Conservation (phyloP, 371 early-diverging fungal species). For the Rhizopus arrhizus region DNA sequence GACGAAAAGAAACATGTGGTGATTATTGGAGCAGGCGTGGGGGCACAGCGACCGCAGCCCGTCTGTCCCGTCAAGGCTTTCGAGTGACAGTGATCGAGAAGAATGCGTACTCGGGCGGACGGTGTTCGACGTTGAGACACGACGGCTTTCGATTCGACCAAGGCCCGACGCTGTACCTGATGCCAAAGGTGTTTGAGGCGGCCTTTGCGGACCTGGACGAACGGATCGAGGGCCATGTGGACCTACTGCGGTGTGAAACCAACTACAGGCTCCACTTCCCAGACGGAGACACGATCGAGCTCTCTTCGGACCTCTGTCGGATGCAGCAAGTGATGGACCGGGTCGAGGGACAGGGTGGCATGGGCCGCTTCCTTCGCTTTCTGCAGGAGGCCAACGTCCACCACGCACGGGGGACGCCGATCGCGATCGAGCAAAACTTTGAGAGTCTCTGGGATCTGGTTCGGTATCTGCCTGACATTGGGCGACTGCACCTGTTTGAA, state of each 20-base stretch:
- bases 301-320: conserved; percentile 54
- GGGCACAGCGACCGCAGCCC: conserved; percentile 66
- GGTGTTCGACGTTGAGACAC: conserved; percentile 59
- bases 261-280: conserved; percentile 66
- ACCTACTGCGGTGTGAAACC: conserved; percentile 58
- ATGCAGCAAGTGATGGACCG: conserved; percentile 61
- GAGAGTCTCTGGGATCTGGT: conserved; percentile 53
- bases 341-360: conserved; percentile 49
- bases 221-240: conserved; percentile 50
- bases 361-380: conserved; percentile 52
- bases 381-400: conserved; percentile 56
- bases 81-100: conserved; percentile 63
- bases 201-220: conserved; percentile 61
- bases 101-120: conserved; percentile 60
- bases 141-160: conserved; percentile 63
- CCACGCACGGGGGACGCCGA: conserved; percentile 49
- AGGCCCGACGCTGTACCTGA: conserved; percentile 66
- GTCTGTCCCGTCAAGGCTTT: conserved; percentile 58
- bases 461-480: conserved; percentile 45
- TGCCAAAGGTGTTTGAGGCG: conserved; percentile 62
- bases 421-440: conserved; percentile 61
- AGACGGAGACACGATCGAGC: conserved; percentile 53
- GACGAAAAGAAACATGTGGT: conserved; percentile 38
- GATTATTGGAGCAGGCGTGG: conserved; percentile 61
- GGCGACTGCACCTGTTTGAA: conserved; percentile 52